A percentile compares a stretch with the other conserved stretches of the same genome.
phyloP scores from a whole-genome alignment of 345 rosid species.

The Acer negundo region DNA sequence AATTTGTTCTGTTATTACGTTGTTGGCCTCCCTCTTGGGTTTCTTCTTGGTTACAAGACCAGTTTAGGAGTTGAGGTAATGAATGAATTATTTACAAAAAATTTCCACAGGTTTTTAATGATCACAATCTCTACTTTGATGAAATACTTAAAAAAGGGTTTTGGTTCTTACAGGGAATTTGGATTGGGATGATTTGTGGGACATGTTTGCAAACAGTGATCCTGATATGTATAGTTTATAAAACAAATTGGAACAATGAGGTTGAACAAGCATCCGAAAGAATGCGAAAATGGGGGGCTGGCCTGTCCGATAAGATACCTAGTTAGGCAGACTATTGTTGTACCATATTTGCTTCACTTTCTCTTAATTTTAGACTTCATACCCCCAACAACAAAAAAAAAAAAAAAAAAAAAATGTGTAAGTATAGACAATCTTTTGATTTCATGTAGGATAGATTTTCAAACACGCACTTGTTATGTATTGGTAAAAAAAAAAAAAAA shows the following conservation, averaged over 20 bases:
- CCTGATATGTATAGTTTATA: conserved; percentile 53
- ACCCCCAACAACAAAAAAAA: too few species aligned
- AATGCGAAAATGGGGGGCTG: conserved; percentile 63
- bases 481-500: too few species aligned
- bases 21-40: conserved; percentile 80
- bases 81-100: background rate
- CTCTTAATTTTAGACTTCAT: background rate
- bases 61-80: conserved; percentile 70
- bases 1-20: conserved; percentile 78
- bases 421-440: background rate
- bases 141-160: too few species aligned
- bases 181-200: conserved; percentile 94
- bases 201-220: conserved; percentile 81
- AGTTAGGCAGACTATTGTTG: too few species aligned
- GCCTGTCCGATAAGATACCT: too few species aligned
- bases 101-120: background rate
- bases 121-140: background rate
- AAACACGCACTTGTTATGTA: background rate
- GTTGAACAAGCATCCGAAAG: conserved; percentile 79
- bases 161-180: conserved; percentile 62
- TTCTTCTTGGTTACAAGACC: conserved; percentile 74
- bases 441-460: background rate
- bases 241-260: conserved; percentile 91
- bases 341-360: background rate
- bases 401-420: too few species aligned